These are phyloP conservation scores for Capsicum baccatum DNA, from an alignment of 257 asterid species.

Conservation along the genomic window DNA sequence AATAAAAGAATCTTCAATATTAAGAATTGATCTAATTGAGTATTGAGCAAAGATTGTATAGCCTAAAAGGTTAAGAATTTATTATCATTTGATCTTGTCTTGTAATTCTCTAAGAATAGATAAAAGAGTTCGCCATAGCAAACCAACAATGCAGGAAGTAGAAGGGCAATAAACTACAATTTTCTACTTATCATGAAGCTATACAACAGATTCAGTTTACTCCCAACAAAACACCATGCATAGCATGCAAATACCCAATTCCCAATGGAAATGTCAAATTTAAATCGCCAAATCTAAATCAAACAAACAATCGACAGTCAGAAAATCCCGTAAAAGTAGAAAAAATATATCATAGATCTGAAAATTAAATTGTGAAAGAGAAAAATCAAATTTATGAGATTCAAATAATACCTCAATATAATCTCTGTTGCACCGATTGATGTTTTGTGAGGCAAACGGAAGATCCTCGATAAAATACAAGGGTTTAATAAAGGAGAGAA, in stretches of 20 bases:
- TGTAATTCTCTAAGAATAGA: too few species aligned
- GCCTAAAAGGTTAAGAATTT: too few species aligned
- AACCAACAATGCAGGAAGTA: slow-evolving; percentile 12
- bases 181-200: not conserved
- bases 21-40: not conserved
- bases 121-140: not conserved
- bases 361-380: not conserved
- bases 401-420: slow-evolving; percentile 15
- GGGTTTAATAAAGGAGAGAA: slow-evolving; percentile 23
- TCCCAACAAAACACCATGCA: not conserved
- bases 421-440: not conserved
- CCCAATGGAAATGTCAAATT: not conserved
- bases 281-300: not conserved
- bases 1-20: too few species aligned
- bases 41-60: not conserved
- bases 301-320: not conserved
- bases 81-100: too few species aligned
- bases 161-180: not conserved
- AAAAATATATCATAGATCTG: slow-evolving; percentile 6
- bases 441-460: not conserved
- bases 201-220: not conserved
- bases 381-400: not conserved
- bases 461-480: not conserved
- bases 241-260: not conserved
- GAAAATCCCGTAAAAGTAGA: not conserved